Evolutionary conservation across 2,329 filamentous ascomycete species (phyloP).

Genomic region (Septoria linicola): DNA sequence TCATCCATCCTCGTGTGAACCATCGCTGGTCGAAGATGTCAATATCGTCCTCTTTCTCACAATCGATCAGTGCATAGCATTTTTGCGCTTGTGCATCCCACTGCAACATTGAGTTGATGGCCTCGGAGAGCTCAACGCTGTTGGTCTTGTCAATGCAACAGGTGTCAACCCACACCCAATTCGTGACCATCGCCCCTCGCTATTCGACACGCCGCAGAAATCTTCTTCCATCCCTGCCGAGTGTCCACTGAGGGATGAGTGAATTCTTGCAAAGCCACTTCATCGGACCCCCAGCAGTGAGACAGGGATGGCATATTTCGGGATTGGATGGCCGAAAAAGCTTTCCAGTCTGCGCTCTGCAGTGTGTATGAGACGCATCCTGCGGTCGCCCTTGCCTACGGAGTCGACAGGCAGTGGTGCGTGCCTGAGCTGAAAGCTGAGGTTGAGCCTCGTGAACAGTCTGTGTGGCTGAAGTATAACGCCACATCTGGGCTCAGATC

Average conservation of each 20-base stretch:
- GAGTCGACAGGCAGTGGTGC: slow-evolving; percentile 14
- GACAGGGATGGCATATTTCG: slow-evolving; percentile 16
- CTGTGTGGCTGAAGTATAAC: too few relatives aligned
- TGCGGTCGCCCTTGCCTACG: slow-evolving; percentile 2
- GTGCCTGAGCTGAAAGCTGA: too few relatives aligned
- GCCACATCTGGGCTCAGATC: too few relatives aligned
- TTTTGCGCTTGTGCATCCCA: background rate
- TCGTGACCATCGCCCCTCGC: background rate
- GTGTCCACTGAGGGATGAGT: background rate
- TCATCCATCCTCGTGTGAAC: too few relatives aligned
- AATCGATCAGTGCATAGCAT: background rate
- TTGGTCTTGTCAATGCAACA: slow-evolving; percentile 23
- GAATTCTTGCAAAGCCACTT: slow-evolving; percentile 12
- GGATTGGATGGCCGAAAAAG: background rate
- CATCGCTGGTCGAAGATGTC: too few relatives aligned
- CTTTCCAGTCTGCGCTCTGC: background rate
- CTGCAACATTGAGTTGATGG: too few relatives aligned
- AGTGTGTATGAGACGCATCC: slow-evolving; percentile 3
- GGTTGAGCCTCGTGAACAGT: too few relatives aligned
- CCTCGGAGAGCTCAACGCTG: slow-evolving; percentile 10
- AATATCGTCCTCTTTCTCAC: background rate
- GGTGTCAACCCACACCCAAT: slow-evolving; percentile 16
- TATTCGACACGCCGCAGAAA: background rate
- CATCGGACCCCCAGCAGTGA: slow-evolving; percentile 15
- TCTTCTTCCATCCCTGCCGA: background rate